These are phyloP conservation scores for Solanum aculeatissimum DNA, from an alignment of 305 asterid genomes.

Conservation along the genomic window DNA sequence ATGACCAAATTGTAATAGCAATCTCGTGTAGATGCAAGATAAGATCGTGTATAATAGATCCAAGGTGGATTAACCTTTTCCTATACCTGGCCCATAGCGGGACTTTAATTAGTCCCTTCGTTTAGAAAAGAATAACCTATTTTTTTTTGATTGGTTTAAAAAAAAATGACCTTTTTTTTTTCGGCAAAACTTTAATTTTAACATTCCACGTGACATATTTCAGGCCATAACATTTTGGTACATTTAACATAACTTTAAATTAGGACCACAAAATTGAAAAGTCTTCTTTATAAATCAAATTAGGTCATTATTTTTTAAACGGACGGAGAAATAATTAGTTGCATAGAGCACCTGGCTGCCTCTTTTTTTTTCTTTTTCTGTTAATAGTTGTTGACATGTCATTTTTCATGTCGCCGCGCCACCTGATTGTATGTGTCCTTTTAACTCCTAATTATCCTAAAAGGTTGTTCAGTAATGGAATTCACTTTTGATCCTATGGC, in stretches of 20 bases:
- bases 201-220: too few species aligned
- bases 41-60: accelerated
- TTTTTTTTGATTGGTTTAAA: too few species aligned
- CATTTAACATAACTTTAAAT: too few species aligned
- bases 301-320: too few species aligned
- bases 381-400: neutral
- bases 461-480: conserved; percentile 4
- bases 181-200: too few species aligned
- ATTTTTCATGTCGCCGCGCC: neutral
- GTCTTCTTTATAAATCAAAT: too few species aligned
- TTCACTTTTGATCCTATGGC: neutral
- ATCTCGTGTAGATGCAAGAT: neutral
- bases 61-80: neutral
- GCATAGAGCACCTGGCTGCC: too few species aligned
- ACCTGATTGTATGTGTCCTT: neutral
- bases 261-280: too few species aligned
- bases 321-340: too few species aligned
- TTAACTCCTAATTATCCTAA: conserved; percentile 6
- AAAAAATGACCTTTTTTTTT: too few species aligned
- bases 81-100: neutral
- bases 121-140: too few species aligned
- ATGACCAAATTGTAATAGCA: neutral
- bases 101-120: neutral
- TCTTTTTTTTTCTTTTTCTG: neutral
- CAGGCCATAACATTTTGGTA: too few species aligned